A percentile compares a stretch with the other conserved stretches of the same genome.
Conservation (phyloP, 805 yeast genomes). For the Hanseniaspora pseudoguilliermondii region DNA sequence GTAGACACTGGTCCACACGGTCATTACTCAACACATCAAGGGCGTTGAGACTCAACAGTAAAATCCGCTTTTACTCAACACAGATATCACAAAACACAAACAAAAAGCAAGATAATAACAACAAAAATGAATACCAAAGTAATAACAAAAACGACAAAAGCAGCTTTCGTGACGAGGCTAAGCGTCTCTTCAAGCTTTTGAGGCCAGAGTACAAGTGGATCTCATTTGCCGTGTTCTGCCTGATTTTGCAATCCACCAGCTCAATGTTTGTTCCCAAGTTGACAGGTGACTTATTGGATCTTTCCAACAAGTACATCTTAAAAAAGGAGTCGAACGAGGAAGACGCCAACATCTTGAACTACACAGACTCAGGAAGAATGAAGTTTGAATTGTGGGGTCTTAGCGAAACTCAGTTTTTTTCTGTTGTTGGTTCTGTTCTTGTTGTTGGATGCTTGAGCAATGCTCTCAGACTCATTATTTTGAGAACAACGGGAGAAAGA, state of each 20-base stretch:
- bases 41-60: not conserved
- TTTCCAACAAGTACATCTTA: constrained; percentile 27
- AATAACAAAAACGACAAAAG: not conserved
- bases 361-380: constrained; percentile 16
- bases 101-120: no score
- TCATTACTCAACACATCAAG: not conserved
- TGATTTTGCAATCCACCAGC: constrained; percentile 5
- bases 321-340: not conserved
- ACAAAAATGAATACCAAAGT: not conserved
- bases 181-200: constrained; percentile 42
- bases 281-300: constrained; percentile 77
- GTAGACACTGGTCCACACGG: not conserved
- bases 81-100: not conserved
- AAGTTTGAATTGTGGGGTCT: constrained; percentile 39
- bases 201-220: constrained; percentile 45
- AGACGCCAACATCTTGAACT: not conserved
- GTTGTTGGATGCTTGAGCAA: constrained; percentile 65
- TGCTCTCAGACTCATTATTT: constrained; percentile 61
- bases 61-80: not conserved
- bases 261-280: constrained; percentile 64
- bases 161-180: constrained; percentile 11
- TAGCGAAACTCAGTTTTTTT: constrained; percentile 50
- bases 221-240: constrained; percentile 45
- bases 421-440: constrained; percentile 49
- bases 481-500: constrained; percentile 74